Evolutionary conservation across 768 basidiomycete genomes (phyloP), one percentile per base, ranked within the genome.

Genomic region (Suillus subaureus): DNA sequence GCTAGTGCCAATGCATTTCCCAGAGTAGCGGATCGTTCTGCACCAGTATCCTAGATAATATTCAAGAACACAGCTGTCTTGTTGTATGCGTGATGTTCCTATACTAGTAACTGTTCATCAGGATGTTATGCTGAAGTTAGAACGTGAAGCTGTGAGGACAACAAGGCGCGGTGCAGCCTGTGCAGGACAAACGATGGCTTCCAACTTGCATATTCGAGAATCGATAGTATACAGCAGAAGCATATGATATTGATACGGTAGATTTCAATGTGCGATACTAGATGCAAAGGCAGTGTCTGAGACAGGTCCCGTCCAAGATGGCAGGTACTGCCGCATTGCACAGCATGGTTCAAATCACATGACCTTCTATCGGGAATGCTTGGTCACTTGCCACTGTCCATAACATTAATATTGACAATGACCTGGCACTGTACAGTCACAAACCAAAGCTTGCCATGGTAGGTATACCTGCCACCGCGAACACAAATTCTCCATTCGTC

Each of bases 1-100:
- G 89, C 93, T 1, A 85, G 86, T 68, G 84, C 82, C 28, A 92
- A 90, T 71, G 86, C 94, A 8, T 98, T 97, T 74, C 94, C 96
- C 4, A 83, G 83, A 66, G 76, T 93, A 18, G 85, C 82, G 33
- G 91, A 92, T 67, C 79, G 89, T 40, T 82, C 81, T 42, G 76
- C 83, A 7, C 89, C 91, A 1, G 89, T 60, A 37, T 28, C 57
- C 18, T 60, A 60, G 26, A 40, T 6, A 28, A 60, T 28, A 6
- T 40, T 42, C 39, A 42, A 39, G 57, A 60, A 28, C 4, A 60
- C 57, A 18, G 57, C 39, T 18, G 2, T 12, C 6, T 40, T 40
- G 56, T 57, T 23, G 16, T 13, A 58, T 5, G 15, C n/a, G 15
- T 39, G 57, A 58, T 23, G 37, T 23, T 56, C 18, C 6, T 35